Percentiles rank a stretch among this genome's conserved stretches.
phyloP scores from a whole-genome alignment of 2,329 filamentous ascomycete species.

The Macroventuria anomochaeta region DNA sequence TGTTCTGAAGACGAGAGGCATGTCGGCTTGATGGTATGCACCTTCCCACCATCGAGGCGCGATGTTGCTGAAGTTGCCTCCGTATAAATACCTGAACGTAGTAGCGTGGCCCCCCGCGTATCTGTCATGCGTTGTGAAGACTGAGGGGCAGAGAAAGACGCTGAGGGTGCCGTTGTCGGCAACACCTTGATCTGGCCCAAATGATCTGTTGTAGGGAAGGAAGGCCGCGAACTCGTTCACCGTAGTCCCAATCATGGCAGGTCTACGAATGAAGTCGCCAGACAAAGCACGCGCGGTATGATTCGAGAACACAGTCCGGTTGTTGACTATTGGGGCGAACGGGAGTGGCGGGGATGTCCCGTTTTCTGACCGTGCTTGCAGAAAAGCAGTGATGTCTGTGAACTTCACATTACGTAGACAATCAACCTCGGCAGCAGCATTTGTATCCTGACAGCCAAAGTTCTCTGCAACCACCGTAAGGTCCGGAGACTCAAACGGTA shows the following conservation, averaged over 20 bases:
- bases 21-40: constrained; percentile 45
- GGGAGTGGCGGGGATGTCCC: constrained; percentile 28
- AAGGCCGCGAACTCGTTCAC: constrained; percentile 45
- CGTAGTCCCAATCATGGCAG: constrained; percentile 46
- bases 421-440: constrained; percentile 34
- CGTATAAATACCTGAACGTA: constrained; percentile 48
- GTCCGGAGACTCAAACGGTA: constrained; percentile 34
- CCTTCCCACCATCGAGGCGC: constrained; percentile 42
- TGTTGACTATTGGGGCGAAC: constrained; percentile 37
- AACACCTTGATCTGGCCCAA: constrained; percentile 30
- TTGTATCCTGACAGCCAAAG: constrained; percentile 39
- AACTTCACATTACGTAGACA: constrained; percentile 46
- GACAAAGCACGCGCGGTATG: constrained; percentile 38
- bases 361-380: constrained; percentile 36
- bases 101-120: constrained; percentile 24
- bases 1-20: constrained; percentile 46
- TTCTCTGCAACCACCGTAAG: constrained; percentile 48
- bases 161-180: constrained; percentile 28
- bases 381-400: constrained; percentile 37
- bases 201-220: constrained; percentile 32
- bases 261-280: constrained; percentile 34
- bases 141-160: constrained; percentile 40
- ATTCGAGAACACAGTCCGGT: constrained; percentile 42
- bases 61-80: constrained; percentile 46
- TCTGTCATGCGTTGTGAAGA: constrained; percentile 34